Evolutionary conservation across 306 rosid genomes (phyloP).

Genomic region (Dalbergia cochinchinensis): DNA sequence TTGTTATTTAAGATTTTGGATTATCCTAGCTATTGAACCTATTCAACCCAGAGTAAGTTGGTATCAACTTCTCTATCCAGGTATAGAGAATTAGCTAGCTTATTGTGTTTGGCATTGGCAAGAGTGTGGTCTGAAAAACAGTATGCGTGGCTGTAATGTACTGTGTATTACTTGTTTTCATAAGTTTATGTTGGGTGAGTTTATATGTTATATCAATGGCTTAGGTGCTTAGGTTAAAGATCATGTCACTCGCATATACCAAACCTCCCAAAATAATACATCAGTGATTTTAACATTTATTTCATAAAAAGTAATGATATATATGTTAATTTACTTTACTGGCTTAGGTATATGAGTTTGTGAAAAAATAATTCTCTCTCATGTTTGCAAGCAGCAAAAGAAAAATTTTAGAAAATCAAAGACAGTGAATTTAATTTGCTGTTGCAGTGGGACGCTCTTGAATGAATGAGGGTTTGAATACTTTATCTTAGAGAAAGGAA

Average conservation of each 20-base stretch:
- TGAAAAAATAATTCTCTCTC: background rate
- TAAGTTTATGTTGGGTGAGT: slow-evolving; percentile 27
- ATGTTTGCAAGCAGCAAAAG: background rate
- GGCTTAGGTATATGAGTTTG: background rate
- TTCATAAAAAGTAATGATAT: background rate
- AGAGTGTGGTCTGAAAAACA: slow-evolving; percentile 41
- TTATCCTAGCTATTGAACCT: slow-evolving; percentile 2
- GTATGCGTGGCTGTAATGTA: background rate
- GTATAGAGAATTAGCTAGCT: slow-evolving; percentile 22
- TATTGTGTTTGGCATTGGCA: slow-evolving; percentile 8
- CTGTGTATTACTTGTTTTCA: slow-evolving; percentile 23
- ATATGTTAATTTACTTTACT: background rate
- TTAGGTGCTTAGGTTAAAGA: background rate
- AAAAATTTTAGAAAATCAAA: background rate
- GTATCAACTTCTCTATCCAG: slow-evolving; percentile 32
- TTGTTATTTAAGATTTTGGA: slow-evolving; percentile 38
- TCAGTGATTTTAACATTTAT: no score
- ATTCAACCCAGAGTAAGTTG: background rate
- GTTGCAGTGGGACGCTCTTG: background rate
- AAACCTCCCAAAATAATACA: background rate
- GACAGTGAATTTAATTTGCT: slow-evolving; percentile 26
- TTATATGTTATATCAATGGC: background rate
- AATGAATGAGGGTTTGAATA: slow-evolving; percentile 29
- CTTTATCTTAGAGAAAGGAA: slow-evolving; percentile 14
- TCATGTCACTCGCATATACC: background rate